Base-by-base conservation (phyloP, 371 early-diverging fungal species). In the Synchytrium microbalum region DNA sequence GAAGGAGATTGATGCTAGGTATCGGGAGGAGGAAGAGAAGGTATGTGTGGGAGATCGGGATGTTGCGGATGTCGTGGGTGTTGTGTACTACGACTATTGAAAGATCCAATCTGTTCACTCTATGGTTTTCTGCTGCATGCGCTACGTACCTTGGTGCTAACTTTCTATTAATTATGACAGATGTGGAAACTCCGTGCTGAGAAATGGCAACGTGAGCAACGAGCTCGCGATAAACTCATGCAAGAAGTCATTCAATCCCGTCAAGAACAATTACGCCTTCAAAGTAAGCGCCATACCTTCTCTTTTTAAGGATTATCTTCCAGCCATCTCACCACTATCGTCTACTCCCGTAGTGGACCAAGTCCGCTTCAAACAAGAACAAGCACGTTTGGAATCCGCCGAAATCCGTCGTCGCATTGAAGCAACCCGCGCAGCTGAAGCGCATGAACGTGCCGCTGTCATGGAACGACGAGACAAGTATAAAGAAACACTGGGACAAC, bases 181-280 rank as follows among this genome's bases (percentile, higher is more conserved):
- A 60, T 76, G 8, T 80, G 80, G 80, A 54, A 63, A 54, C 51
- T 38, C 1, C 71, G 80, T 2, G 67, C 75, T 0, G 78, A 78
- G 28, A 77, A 78, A 53, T 79, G 77, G 79, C 67, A 67, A n/a
- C 62, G 63, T 46, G 80, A 82, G 57, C 75, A 75, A 54, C 24
- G 32, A 32, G 79, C 80, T 0, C 67, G 82, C n/a, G 76, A 78
- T 62, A 62, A 59, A 23, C 64, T 82, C 3, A 79, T 82, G 80
- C 60, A 68, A 30, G 79, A 78, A 53, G 82, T 82, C 26, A 53
- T 82, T 0, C 59, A 55, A 0, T 72, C 69, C 1, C 67, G 82
- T 3, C 60, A 75, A 27, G 71, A 73, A 65, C 82, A 82, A 63
- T 65, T 82, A 5, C 26, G 71, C 28, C 51, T 67, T 58, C 63